Conservation (phyloP, 75 land plant species). For the Cupressus sempervirens region DNA sequence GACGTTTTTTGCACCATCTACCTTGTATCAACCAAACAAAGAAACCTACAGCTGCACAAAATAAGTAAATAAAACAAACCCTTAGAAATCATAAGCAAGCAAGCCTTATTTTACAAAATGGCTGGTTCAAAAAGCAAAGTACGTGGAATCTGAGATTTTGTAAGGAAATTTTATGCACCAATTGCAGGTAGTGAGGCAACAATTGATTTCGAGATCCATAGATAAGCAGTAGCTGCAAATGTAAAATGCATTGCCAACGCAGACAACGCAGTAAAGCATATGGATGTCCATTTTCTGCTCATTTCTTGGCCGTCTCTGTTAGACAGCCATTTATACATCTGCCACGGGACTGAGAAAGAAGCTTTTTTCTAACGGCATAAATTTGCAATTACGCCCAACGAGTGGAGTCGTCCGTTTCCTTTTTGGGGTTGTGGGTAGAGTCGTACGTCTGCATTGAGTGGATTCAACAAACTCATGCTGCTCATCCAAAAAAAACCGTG, state of each 20-base stretch:
- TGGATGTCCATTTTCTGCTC: not conserved
- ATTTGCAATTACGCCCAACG: no score
- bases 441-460: no score
- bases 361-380: no score
- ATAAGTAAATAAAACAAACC: not conserved
- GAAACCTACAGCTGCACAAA: slow-evolving; percentile 33
- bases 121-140: not conserved
- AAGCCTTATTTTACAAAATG: not conserved
- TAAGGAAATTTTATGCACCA: not conserved
- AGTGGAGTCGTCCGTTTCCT: no score
- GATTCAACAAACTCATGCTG: no score
- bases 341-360: not conserved
- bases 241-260: slow-evolving; percentile 4
- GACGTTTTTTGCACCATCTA: slow-evolving; percentile 28
- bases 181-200: not conserved
- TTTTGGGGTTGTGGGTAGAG: no score
- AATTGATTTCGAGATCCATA: not conserved
- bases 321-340: not conserved
- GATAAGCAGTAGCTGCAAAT: slow-evolving; percentile 1
- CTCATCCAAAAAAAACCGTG: no score
- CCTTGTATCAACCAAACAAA: slow-evolving; percentile 16
- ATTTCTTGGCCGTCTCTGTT: not conserved
- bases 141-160: not conserved
- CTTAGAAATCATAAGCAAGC: not conserved
- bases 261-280: not conserved